Conservation (phyloP, 108 stramenopile genomes). For the Skeletonema tropicum region DNA sequence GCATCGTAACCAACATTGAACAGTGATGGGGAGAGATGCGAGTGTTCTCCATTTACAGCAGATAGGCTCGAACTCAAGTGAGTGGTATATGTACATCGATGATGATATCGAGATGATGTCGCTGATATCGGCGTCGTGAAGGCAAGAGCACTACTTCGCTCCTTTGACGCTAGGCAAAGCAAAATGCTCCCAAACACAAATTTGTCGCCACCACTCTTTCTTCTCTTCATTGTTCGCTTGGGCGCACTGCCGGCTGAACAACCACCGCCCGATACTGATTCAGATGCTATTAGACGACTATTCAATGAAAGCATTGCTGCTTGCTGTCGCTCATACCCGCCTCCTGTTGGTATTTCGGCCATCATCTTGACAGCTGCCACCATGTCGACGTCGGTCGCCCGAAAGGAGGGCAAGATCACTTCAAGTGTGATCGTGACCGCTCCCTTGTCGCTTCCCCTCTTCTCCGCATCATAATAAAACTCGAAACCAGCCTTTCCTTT, state of each 20-base stretch:
- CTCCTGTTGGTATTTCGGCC: background rate
- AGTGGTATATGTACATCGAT: background rate
- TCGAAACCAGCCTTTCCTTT: too few relatives aligned
- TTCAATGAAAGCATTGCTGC: background rate
- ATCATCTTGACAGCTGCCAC: background rate
- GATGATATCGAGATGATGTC: background rate
- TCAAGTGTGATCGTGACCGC: background rate
- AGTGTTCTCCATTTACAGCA: conserved; percentile 27
- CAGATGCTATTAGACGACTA: background rate
- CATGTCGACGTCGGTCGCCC: too few relatives aligned
- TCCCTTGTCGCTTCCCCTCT: background rate
- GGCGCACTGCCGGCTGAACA: background rate
- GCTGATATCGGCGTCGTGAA: background rate
- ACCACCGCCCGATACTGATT: background rate
- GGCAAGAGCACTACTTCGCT: background rate
- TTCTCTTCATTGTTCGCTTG: conserved; percentile 4
- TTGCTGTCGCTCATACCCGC: background rate
- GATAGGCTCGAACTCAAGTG: conserved; percentile 6
- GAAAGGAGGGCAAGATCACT: too few relatives aligned
- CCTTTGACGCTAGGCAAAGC: background rate
- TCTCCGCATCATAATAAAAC: background rate
- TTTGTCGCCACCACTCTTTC: background rate
- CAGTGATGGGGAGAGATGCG: conserved; percentile 18
- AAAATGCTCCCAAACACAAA: background rate
- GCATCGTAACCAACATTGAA: conserved; percentile 75